These are phyloP conservation scores for Artemisia tridentata DNA, from an alignment of 129 eudicot genomes.

Conservation along the genomic window DNA sequence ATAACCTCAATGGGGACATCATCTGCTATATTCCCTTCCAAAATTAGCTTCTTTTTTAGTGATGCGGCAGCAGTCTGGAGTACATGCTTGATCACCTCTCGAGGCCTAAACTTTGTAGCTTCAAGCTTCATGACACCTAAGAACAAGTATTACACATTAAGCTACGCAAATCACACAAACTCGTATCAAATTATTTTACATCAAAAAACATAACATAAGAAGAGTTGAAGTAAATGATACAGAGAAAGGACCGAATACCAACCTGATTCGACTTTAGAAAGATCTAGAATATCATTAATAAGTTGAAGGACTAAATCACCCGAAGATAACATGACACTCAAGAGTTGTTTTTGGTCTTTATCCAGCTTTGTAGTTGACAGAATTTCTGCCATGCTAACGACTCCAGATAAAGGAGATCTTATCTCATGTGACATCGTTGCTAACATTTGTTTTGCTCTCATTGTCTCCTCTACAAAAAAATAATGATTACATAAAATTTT, in stretches of 20 bases:
- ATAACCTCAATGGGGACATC: conserved; percentile 80
- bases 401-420: conserved; percentile 85
- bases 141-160: neutral
- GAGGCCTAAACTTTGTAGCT: conserved; percentile 83
- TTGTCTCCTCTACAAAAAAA: conserved; percentile 74
- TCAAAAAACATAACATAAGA: neutral
- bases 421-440: conserved; percentile 98
- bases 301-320: conserved; percentile 77
- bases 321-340: conserved; percentile 86
- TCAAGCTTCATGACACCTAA: conserved; percentile 84
- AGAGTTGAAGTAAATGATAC: neutral
- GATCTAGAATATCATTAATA: conserved; percentile 88
- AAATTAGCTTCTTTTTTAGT: conserved; percentile 52
- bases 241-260: conserved; percentile 15
- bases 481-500: neutral
- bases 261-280: conserved; percentile 94
- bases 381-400: conserved; percentile 84
- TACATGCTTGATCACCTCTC: conserved; percentile 84
- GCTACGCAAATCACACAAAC: neutral
- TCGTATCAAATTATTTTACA: too few species aligned
- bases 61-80: conserved; percentile 89
- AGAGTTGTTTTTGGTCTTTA: conserved; percentile 67
- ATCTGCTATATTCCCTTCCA: conserved; percentile 70
- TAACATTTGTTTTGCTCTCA: conserved; percentile 93
- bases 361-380: conserved; percentile 69